Percentiles rank a stretch among this genome's conserved stretches.
Evolutionary conservation across 2,329 filamentous ascomycete genomes (phyloP).

Genomic region (Cladosporium austrohemisphaericum): DNA sequence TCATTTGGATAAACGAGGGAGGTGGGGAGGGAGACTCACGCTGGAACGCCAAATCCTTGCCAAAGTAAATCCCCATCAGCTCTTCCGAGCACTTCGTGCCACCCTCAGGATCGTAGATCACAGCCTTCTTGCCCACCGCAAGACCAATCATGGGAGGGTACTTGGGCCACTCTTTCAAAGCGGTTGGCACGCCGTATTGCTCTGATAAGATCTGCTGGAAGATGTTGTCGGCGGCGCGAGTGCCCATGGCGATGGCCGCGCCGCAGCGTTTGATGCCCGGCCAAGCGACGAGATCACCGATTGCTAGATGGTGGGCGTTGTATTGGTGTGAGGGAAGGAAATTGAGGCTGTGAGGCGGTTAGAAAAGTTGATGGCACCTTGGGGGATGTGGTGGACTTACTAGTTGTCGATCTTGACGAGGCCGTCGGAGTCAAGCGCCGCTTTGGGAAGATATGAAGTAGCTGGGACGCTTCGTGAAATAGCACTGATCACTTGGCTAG

Average conservation of each 20-base stretch:
- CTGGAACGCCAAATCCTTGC: slow-evolving; percentile 56
- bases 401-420: slow-evolving; percentile 61
- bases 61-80: slow-evolving; percentile 61
- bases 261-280: slow-evolving; percentile 77
- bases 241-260: slow-evolving; percentile 70
- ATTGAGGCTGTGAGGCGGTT: slow-evolving; percentile 44
- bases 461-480: slow-evolving; percentile 62
- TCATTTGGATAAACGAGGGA: not conserved
- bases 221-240: slow-evolving; percentile 63
- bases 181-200: slow-evolving; percentile 31
- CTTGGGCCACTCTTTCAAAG: slow-evolving; percentile 39
- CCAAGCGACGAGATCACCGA: slow-evolving; percentile 68
- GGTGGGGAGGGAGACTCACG: not conserved
- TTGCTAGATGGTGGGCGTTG: slow-evolving; percentile 59
- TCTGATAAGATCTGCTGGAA: slow-evolving; percentile 55
- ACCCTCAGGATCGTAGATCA: slow-evolving; percentile 57
- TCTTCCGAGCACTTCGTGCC: slow-evolving; percentile 61
- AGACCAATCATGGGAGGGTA: slow-evolving; percentile 65
- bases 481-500: slow-evolving; percentile 66
- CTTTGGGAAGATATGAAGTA: slow-evolving; percentile 58
- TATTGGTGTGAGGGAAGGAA: slow-evolving; percentile 56
- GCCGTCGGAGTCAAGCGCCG: slow-evolving; percentile 59
- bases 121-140: slow-evolving; percentile 65
- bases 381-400: slow-evolving; percentile 35
- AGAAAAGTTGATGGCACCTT: not conserved